These are phyloP conservation scores for Corniculantispora saksenae DNA, from an alignment of 2,329 filamentous ascomycete genomes.

Conservation along the genomic window DNA sequence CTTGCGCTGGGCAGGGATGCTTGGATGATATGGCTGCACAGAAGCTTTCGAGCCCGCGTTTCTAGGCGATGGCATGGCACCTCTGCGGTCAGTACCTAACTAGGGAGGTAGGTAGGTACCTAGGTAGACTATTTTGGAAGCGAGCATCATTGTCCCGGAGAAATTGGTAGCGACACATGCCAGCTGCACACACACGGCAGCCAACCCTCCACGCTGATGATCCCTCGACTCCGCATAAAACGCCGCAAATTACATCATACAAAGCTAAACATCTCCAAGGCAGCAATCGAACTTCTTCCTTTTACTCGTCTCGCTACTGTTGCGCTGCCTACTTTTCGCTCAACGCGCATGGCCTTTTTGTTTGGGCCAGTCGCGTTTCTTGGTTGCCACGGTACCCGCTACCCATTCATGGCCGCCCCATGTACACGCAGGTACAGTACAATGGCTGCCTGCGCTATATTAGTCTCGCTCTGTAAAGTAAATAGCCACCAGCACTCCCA, in stretches of 20 bases:
- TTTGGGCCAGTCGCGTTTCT: conserved; percentile 12
- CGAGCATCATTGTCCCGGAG: not conserved
- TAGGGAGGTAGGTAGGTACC: too few species aligned
- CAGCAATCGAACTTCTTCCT: not conserved
- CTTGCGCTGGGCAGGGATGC: not conserved
- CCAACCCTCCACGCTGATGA: not conserved
- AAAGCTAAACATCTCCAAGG: not conserved
- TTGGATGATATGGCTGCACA: not conserved
- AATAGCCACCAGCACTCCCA: not conserved
- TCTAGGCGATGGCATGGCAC: not conserved
- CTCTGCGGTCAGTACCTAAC: too few species aligned
- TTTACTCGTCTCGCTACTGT: not conserved
- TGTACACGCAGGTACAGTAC: not conserved
- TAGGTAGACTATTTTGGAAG: too few species aligned
- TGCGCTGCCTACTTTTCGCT: not conserved
- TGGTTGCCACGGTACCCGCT: conserved; percentile 16
- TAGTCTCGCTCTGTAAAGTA: not conserved
- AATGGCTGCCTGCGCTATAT: not conserved
- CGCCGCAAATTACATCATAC: not conserved
- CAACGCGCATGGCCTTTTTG: not conserved
- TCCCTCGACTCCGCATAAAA: conserved; percentile 1
- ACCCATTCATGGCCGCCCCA: not conserved
- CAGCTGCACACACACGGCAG: not conserved
- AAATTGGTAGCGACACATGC: not conserved
- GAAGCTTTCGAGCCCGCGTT: not conserved